Percentiles rank a stretch among this genome's conserved stretches.
phyloP scores from a whole-genome alignment of 192 early-diverging fungal genomes.

The Phlyctochytrium planicorne region DNA sequence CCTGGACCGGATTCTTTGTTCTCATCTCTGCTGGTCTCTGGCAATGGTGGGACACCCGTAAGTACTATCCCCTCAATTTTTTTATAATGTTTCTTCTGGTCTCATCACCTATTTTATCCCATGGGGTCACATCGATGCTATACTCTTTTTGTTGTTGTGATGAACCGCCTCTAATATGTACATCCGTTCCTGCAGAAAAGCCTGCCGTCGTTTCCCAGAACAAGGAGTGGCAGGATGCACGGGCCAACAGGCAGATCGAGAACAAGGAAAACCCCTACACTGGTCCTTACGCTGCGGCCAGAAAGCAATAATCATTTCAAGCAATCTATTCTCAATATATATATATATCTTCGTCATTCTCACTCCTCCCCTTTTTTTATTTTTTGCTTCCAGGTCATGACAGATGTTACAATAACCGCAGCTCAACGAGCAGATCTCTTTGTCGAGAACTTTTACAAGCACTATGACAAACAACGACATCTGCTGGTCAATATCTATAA shows the following conservation, averaged over 20 bases:
- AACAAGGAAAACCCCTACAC: constrained; percentile 50
- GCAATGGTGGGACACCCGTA: constrained; percentile 33
- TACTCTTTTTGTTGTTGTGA: constrained; percentile 7
- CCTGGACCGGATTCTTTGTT: constrained; percentile 50
- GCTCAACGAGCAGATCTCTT: not conserved
- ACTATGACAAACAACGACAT: constrained; percentile 43
- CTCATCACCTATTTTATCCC: not conserved
- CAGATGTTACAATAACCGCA: not conserved
- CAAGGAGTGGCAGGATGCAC: constrained; percentile 50
- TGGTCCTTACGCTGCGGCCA: constrained; percentile 40
- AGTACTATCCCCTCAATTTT: constrained; percentile 10
- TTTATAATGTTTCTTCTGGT: not conserved
- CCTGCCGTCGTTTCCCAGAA: constrained; percentile 35
- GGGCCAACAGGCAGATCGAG: constrained; percentile 36
- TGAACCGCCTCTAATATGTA: constrained; percentile 9
- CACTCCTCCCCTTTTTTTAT: too few species aligned
- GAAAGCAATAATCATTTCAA: constrained; percentile 35
- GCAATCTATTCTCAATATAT: too few species aligned
- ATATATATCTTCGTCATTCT: too few species aligned
- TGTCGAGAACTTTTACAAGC: constrained; percentile 15
- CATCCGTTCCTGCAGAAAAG: constrained; percentile 22
- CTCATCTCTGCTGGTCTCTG: constrained; percentile 60
- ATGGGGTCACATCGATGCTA: too few species aligned
- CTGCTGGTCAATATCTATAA: constrained; percentile 40
- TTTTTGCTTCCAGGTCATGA: not conserved